Percentiles rank a stretch among this genome's conserved stretches.
Conservation (phyloP, 148 eudicot genomes). For the Hydrangea macrophylla region DNA sequence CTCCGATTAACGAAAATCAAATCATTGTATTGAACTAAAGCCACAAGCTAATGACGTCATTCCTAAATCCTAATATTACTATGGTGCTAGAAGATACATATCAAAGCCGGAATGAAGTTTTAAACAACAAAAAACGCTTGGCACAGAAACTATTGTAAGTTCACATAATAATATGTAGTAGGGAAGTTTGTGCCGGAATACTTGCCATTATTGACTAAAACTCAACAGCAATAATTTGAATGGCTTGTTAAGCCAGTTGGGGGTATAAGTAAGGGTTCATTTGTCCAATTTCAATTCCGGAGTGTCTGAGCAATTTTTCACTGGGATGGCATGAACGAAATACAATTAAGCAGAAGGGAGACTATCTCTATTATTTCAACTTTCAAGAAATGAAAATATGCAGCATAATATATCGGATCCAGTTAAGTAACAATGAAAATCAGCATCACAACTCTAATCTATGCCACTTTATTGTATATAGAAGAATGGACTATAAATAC, state of each 20-base stretch:
- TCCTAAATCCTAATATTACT: background rate
- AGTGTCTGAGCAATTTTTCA: background rate
- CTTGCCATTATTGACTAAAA: background rate
- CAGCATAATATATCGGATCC: background rate
- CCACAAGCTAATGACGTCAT: background rate
- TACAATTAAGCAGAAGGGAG: too few relatives aligned
- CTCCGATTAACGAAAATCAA: background rate
- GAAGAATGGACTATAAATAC: background rate
- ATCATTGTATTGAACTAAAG: background rate
- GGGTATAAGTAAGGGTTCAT: background rate
- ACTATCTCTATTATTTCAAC: background rate
- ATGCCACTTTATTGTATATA: background rate
- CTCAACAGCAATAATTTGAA: background rate
- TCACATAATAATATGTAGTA: background rate
- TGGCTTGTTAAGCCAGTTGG: background rate
- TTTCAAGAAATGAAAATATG: background rate
- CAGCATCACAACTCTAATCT: background rate
- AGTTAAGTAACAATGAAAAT: background rate
- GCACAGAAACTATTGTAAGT: background rate
- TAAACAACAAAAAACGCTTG: background rate
- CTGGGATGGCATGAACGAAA: background rate
- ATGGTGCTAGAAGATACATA: background rate
- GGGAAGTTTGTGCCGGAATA: background rate
- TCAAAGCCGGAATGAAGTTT: background rate
- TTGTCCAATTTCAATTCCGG: background rate